Evolutionary conservation across 2,329 filamentous ascomycete genomes (phyloP).

Genomic region (Malbranchea zuffiana): DNA sequence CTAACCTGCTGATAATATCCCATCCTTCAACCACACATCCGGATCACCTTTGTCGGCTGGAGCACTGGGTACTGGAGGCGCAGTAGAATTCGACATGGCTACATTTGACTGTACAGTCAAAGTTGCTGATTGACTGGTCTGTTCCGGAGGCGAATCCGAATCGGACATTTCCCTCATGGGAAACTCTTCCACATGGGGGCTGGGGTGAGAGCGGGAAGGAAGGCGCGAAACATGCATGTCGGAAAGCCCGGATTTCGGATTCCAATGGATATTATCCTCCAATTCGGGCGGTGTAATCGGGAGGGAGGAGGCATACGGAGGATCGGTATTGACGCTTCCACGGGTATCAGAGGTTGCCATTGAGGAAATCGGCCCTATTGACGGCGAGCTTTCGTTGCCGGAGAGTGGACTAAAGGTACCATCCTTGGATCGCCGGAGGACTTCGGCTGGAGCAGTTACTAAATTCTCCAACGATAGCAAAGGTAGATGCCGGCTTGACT

Average conservation of each 20-base stretch:
- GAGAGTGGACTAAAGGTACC: neutral
- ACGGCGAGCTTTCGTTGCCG: neutral
- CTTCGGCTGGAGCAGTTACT: conserved; percentile 40
- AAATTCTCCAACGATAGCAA: conserved; percentile 45
- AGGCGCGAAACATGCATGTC: conserved; percentile 19
- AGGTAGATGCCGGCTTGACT: conserved; percentile 32
- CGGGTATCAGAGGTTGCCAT: neutral
- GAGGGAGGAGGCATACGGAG: conserved; percentile 26
- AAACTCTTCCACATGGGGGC: conserved; percentile 7
- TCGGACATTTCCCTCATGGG: conserved; percentile 4
- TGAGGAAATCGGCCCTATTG: neutral
- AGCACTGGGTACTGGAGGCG: conserved; percentile 20
- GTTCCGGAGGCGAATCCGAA: conserved; percentile 6
- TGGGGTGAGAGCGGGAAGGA: conserved; percentile 22
- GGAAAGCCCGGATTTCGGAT: conserved; percentile 15
- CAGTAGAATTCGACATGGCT: conserved; percentile 6
- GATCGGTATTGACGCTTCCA: conserved; percentile 4
- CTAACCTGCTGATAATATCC: conserved; percentile 29
- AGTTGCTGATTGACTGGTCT: conserved; percentile 1
- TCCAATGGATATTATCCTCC: conserved; percentile 30
- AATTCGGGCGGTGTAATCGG: conserved; percentile 36
- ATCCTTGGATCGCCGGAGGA: conserved; percentile 1
- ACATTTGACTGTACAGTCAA: conserved; percentile 2
- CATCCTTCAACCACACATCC: conserved; percentile 29
- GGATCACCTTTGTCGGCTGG: conserved; percentile 26